Conservation (phyloP, 306 rosid species). For the Dryas octopetala region DNA sequence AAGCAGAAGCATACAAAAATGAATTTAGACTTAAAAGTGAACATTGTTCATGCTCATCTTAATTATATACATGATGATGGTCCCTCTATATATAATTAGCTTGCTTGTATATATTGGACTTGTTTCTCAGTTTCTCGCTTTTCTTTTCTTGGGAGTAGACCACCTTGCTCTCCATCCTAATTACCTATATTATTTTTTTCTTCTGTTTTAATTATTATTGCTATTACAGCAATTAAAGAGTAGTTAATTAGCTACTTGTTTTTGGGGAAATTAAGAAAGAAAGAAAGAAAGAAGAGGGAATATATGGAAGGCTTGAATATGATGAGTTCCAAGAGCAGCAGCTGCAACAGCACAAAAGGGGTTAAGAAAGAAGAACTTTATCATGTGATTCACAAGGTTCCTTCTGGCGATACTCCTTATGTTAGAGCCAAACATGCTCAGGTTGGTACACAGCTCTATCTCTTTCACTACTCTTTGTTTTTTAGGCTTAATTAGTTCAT, state of each 20-base stretch:
- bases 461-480: too few species aligned
- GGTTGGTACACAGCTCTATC: conserved; percentile 32
- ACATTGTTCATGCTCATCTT: conserved; percentile 14
- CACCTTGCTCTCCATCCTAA: not conserved
- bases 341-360: conserved; percentile 33
- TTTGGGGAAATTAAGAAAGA: too few species aligned
- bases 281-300: not conserved
- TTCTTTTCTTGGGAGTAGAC: not conserved
- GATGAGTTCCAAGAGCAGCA: conserved; percentile 20
- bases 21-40: not conserved
- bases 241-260: too few species aligned
- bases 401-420: conserved; percentile 82
- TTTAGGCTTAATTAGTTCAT: too few species aligned
- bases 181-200: not conserved
- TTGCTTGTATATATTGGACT: conserved; percentile 5
- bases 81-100: too few species aligned
- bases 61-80: too few species aligned
- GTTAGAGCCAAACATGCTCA: conserved; percentile 94
- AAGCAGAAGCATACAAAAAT: not conserved
- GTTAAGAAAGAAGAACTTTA: conserved; percentile 56
- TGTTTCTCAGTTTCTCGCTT: not conserved
- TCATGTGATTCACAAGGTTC: conserved; percentile 85
- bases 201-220: not conserved
- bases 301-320: not conserved
- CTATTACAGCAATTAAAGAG: not conserved